Percentiles rank a stretch among this genome's conserved stretches.
Evolutionary conservation across 2,329 filamentous ascomycete species (phyloP).

Genomic region (Arthroderma sp.): DNA sequence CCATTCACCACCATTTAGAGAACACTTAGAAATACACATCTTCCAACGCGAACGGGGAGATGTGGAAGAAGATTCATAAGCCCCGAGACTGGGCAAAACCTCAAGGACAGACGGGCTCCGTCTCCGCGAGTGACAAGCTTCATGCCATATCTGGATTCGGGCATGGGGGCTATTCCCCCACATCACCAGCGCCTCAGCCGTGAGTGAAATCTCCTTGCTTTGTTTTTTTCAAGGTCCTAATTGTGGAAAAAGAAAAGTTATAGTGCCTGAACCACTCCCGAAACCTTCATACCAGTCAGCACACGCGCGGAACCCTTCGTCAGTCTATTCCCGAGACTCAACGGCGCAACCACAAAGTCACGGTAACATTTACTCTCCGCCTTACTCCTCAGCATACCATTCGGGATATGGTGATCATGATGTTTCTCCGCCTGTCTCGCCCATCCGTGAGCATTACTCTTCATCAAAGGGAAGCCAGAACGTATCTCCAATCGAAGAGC

Average conservation of each 20-base stretch:
- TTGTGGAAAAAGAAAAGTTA: not conserved
- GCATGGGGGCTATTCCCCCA: not conserved
- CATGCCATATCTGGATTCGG: not conserved
- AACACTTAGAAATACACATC: not conserved
- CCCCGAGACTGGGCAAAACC: slow-evolving; percentile 2
- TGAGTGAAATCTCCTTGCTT: not conserved
- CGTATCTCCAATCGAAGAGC: slow-evolving; percentile 33
- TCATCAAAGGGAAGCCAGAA: slow-evolving; percentile 19
- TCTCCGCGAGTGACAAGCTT: slow-evolving; percentile 3
- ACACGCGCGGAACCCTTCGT: slow-evolving; percentile 7
- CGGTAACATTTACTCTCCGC: not conserved
- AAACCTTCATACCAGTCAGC: not conserved
- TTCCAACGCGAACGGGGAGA: not conserved
- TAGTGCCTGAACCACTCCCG: not conserved
- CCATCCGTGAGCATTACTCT: slow-evolving; percentile 19
- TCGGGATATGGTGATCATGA: slow-evolving; percentile 18
- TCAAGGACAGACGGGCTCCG: not conserved
- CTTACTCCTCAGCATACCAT: not conserved
- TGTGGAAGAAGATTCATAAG: slow-evolving; percentile 7
- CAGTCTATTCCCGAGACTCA: slow-evolving; percentile 9
- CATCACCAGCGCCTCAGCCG: not conserved
- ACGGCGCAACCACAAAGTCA: not conserved
- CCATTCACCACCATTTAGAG: not conserved
- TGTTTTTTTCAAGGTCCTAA: not conserved
- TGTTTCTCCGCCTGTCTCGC: slow-evolving; percentile 38